Base-by-base conservation (phyloP, 352 stramenopile species). In the Thalassiosira oceanica region DNA sequence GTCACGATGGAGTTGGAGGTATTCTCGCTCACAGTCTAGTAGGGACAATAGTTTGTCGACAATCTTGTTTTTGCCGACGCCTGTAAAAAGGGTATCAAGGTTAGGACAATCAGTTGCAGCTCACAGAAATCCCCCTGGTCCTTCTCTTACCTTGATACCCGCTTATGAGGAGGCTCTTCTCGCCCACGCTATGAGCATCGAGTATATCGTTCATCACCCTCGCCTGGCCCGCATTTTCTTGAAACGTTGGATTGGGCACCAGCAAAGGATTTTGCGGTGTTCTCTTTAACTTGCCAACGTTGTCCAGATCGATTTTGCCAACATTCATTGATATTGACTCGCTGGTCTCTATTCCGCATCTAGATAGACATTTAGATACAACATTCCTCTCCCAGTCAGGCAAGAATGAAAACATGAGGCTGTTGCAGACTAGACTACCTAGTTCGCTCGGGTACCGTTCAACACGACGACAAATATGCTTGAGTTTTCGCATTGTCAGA, bases 1-100 rank as follows among this genome's bases (percentile, higher is more conserved):
- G 87, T 98, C 94, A 54, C 95, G 86, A 70, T 98, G 95, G 0
- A 98, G 90, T 65, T 98, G 95, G 56, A 97, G 94, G 75, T 98
- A 98, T 84, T 98, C 95, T 54, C 95, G 85, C 58, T 98, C 94
- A 55, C 93, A 93, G 44, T 96, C 76, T 1, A 97, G 49, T 7
- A 96, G 76, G 56, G 94, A 84, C n/a, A 97, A 61, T 11, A 97
- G 56, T 0, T 92, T 74, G 74, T 98, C 94, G 13, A 92, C 92
- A 24, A 98, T 83, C 46, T 96, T 97, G 82, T 97, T 98, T 65
- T 98, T 98, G 29, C 94, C 94, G 1, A 97, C 93, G n/a, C n/a
- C n/a, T n/a, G n/a, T n/a, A n/a, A n/a, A n/a, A n/a, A n/a, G n/a
- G n/a, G n/a, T n/a, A n/a, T n/a, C n/a, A n/a, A n/a, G n/a, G n/a